phyloP scores from a whole-genome alignment of 169 alveolate genomes.

The Plasmodium reichenowi region DNA sequence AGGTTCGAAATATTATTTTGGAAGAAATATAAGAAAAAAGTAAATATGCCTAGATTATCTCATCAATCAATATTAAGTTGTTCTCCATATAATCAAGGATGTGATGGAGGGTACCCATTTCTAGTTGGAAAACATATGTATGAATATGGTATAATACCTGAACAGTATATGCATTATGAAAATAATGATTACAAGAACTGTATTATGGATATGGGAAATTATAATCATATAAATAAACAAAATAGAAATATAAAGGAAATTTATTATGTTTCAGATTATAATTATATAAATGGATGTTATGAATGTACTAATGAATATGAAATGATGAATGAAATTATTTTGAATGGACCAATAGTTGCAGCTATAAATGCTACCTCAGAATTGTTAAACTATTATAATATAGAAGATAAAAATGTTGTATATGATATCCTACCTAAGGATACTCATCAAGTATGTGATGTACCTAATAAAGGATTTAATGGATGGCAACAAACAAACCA shows the following conservation, averaged over 20 bases:
- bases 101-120: conserved; percentile 93
- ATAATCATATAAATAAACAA: not conserved
- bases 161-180: conserved; percentile 67
- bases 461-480: conserved; percentile 86
- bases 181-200: conserved; percentile 25
- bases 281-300: conserved; percentile 90
- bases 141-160: conserved; percentile 87
- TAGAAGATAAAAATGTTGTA: conserved; percentile 40
- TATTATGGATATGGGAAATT: conserved; percentile 13
- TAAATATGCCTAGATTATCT: conserved; percentile 54
- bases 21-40: conserved; percentile 79
- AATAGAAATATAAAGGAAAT: conserved; percentile 11
- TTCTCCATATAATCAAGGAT: conserved; percentile 91
- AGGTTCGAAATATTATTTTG: conserved; percentile 88
- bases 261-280: conserved; percentile 83
- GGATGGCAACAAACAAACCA: conserved; percentile 94
- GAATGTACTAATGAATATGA: conserved; percentile 87
- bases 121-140: conserved; percentile 91
- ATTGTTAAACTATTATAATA: conserved; percentile 41
- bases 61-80: conserved; percentile 77
- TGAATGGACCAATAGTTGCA: conserved; percentile 88
- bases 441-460: conserved; percentile 85
- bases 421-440: conserved; percentile 82
- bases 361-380: conserved; percentile 89
- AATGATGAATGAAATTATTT: conserved; percentile 87